Evolutionary conservation across 1,284 basidiomycete genomes (phyloP).

Genomic region (Phylloboletellus chloephorus): DNA sequence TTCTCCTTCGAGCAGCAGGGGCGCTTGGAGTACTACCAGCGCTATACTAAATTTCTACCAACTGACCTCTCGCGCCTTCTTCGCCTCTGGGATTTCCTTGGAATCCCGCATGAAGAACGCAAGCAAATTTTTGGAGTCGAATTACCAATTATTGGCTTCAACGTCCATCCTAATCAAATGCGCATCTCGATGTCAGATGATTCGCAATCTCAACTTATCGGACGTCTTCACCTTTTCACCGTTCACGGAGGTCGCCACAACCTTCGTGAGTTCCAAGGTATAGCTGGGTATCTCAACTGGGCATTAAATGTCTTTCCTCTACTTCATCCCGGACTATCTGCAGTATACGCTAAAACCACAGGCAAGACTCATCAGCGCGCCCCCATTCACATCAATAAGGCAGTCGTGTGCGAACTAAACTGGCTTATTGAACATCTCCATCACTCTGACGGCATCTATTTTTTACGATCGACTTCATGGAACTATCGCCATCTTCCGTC

Average conservation of each 20-base stretch:
- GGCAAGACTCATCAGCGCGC: too few species aligned
- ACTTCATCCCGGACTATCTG: constrained; percentile 28
- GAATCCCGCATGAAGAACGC: constrained; percentile 29
- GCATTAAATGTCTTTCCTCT: constrained; percentile 33
- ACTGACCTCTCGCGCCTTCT: constrained; percentile 26
- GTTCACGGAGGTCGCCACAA: constrained; percentile 1
- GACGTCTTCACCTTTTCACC: constrained; percentile 18
- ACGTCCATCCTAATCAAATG: constrained; percentile 30
- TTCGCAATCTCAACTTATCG: constrained; percentile 12
- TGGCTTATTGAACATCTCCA: constrained; percentile 33
- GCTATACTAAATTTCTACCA: constrained; percentile 26
- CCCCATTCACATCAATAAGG: constrained; percentile 29
- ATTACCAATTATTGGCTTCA: constrained; percentile 32
- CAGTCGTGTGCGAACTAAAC: constrained; percentile 23
- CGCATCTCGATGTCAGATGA: constrained; percentile 17
- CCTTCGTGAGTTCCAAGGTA: too few species aligned
- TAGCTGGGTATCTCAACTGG: too few species aligned
- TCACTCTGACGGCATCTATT: constrained; percentile 20
- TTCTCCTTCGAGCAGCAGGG: constrained; percentile 17
- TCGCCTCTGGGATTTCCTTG: constrained; percentile 30
- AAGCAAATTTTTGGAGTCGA: constrained; percentile 29
- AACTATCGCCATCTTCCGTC: background rate
- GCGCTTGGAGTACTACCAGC: constrained; percentile 21
- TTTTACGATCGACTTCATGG: constrained; percentile 32
- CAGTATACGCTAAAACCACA: constrained; percentile 36